Percentiles rank a stretch among this genome's conserved stretches.
Evolutionary conservation across 148 eudicot genomes (phyloP).

Genomic region (Cornus controversa): DNA sequence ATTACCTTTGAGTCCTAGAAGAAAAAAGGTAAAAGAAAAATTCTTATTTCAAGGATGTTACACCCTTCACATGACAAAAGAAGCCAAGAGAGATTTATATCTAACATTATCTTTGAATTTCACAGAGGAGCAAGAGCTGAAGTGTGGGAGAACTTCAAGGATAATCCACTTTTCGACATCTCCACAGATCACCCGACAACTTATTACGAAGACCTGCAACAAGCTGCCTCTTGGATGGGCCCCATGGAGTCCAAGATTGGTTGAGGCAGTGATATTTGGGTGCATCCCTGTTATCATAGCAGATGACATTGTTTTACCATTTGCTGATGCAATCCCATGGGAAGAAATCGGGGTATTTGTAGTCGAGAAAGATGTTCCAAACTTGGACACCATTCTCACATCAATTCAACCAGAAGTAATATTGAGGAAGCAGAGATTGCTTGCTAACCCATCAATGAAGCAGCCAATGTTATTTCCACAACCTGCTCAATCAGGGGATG

Average conservation of each 20-base stretch:
- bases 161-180: too few species aligned
- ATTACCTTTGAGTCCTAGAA: too few species aligned
- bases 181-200: too few species aligned
- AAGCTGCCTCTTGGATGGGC: constrained; percentile 99
- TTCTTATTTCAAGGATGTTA: too few species aligned
- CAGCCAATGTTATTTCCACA: constrained; percentile 97
- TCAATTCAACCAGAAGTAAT: constrained; percentile 83
- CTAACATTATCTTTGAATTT: too few species aligned
- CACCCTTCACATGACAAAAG: background rate
- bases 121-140: too few species aligned
- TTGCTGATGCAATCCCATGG: too few species aligned
- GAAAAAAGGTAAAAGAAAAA: too few species aligned
- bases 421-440: constrained; percentile 88
- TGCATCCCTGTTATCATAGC: too few species aligned
- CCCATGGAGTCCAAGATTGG: constrained; percentile 97
- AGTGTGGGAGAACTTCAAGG: too few species aligned
- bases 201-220: constrained; percentile 97
- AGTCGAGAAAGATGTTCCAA: constrained; percentile 88
- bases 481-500: constrained; percentile 92
- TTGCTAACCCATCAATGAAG: constrained; percentile 95
- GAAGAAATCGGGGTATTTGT: constrained; percentile 79
- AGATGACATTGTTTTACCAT: too few species aligned
- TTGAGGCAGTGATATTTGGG: constrained; percentile 99
- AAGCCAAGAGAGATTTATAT: background rate
- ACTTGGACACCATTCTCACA: constrained; percentile 77